These are phyloP conservation scores for Lachnellula occidentalis DNA, from an alignment of 2,329 filamentous ascomycete genomes.

Conservation along the genomic window DNA sequence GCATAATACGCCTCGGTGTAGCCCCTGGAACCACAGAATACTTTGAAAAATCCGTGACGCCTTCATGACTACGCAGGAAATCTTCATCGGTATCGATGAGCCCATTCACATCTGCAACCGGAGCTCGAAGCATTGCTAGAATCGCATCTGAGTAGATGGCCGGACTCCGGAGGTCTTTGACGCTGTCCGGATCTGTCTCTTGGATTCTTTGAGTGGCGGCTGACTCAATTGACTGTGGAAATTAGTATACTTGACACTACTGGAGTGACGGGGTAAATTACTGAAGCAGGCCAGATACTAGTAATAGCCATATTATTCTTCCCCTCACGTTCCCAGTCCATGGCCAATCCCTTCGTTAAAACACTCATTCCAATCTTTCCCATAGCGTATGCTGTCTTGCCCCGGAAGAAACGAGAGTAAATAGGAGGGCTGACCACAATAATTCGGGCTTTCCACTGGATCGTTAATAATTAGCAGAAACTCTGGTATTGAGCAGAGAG, in stretches of 20 bases:
- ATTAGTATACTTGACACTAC: neutral
- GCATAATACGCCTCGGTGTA: constrained; percentile 72
- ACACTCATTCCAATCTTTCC: constrained; percentile 80
- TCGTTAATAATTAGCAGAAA: neutral
- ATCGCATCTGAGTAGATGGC: constrained; percentile 78
- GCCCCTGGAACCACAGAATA: constrained; percentile 65
- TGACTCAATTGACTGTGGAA: constrained; percentile 58
- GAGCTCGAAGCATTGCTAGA: constrained; percentile 61
- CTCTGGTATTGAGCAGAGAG: too few species aligned
- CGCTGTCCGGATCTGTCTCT: constrained; percentile 39
- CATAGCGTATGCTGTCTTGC: constrained; percentile 79
- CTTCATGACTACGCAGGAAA: constrained; percentile 60
- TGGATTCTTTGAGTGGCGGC: constrained; percentile 60
- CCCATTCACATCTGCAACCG: constrained; percentile 61
- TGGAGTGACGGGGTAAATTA: constrained; percentile 35
- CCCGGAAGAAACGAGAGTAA: constrained; percentile 77
- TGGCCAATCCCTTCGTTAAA: constrained; percentile 72
- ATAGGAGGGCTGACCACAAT: constrained; percentile 80
- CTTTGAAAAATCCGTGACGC: constrained; percentile 64
- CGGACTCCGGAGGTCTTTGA: constrained; percentile 58
- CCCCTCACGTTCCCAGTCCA: constrained; percentile 65
- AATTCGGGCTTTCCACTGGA: constrained; percentile 53
- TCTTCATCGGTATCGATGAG: constrained; percentile 73
- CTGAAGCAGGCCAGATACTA: constrained; percentile 75
- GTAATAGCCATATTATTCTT: constrained; percentile 67